A percentile compares a stretch with the other conserved stretches of the same genome.
Conservation (phyloP, 2,329 filamentous ascomycete genomes). For the Fusarium verrucosum region DNA sequence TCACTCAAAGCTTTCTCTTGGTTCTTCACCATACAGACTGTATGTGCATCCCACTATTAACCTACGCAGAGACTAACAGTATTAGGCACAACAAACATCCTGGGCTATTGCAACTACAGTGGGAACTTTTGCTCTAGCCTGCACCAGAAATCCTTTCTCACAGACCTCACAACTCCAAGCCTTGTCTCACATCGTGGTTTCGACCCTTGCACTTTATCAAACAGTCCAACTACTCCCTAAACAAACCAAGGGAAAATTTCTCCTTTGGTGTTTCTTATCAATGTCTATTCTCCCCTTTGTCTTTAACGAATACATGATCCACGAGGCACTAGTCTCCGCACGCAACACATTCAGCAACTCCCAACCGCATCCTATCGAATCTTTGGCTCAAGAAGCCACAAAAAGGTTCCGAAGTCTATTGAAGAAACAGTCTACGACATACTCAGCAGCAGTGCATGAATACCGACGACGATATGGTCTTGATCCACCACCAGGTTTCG, state of each 20-base stretch:
- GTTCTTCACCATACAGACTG: slow-evolving; percentile 48
- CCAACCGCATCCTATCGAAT: slow-evolving; percentile 50
- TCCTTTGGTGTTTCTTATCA: slow-evolving; percentile 47
- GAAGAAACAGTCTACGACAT: slow-evolving; percentile 51
- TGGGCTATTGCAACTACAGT: slow-evolving; percentile 46
- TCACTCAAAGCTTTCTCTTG: slow-evolving; percentile 48
- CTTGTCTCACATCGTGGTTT: slow-evolving; percentile 41
- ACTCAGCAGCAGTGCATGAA: slow-evolving; percentile 50
- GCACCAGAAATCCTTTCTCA: slow-evolving; percentile 42
- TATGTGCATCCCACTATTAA: slow-evolving; percentile 23
- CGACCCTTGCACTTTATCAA: slow-evolving; percentile 48
- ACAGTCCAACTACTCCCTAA: slow-evolving; percentile 46
- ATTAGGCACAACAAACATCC: slow-evolving; percentile 46
- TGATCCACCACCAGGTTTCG: slow-evolving; percentile 58
- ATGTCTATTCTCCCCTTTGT: slow-evolving; percentile 47
- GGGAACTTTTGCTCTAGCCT: slow-evolving; percentile 47
- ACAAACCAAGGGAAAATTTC: slow-evolving; percentile 37
- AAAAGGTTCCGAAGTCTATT: slow-evolving; percentile 46
- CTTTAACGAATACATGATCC: slow-evolving; percentile 42
- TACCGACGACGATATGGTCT: slow-evolving; percentile 56
- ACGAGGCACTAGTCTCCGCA: slow-evolving; percentile 12
- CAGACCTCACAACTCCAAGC: slow-evolving; percentile 44
- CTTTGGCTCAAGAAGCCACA: slow-evolving; percentile 44
- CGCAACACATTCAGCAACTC: neutral
- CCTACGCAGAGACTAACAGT: fast-evolving